Conservation (phyloP, 2,329 filamentous ascomycete species). For the Talaromyces sp. region DNA sequence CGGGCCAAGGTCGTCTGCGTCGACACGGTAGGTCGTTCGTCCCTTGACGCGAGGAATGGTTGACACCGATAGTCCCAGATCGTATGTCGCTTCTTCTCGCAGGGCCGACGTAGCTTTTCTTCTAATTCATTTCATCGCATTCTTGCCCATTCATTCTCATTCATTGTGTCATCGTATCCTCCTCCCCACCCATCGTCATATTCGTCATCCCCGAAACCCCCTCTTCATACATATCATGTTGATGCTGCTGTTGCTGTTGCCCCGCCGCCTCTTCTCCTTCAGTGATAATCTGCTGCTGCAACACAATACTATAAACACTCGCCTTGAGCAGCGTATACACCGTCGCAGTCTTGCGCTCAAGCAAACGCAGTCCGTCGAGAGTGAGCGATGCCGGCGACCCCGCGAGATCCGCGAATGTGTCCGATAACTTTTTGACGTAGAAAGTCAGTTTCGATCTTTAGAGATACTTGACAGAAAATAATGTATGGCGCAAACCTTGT, state of each 20-base stretch:
- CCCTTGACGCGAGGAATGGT: background rate
- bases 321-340: conserved; percentile 96
- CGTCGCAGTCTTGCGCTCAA: conserved; percentile 90
- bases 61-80: background rate
- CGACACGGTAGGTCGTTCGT: background rate
- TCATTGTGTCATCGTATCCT: conserved; percentile 8
- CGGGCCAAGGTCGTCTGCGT: background rate
- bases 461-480: too few relatives aligned
- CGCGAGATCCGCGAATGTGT: conserved; percentile 50
- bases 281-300: conserved; percentile 92
- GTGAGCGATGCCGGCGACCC: conserved; percentile 67
- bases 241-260: background rate
- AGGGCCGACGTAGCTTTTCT: background rate
- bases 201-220: background rate
- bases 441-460: too few relatives aligned
- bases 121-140: background rate
- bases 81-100: background rate
- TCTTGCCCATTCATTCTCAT: conserved; percentile 14
- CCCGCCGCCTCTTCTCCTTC: conserved; percentile 31
- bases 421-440: too few relatives aligned
- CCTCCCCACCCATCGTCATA: conserved; percentile 14
- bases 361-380: conserved; percentile 69
- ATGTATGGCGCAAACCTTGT: conserved; percentile 64
- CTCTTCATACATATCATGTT: background rate
- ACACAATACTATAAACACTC: conserved; percentile 95